phyloP scores from a whole-genome alignment of 2,329 filamentous ascomycete genomes.

The Tothia fuscella region DNA sequence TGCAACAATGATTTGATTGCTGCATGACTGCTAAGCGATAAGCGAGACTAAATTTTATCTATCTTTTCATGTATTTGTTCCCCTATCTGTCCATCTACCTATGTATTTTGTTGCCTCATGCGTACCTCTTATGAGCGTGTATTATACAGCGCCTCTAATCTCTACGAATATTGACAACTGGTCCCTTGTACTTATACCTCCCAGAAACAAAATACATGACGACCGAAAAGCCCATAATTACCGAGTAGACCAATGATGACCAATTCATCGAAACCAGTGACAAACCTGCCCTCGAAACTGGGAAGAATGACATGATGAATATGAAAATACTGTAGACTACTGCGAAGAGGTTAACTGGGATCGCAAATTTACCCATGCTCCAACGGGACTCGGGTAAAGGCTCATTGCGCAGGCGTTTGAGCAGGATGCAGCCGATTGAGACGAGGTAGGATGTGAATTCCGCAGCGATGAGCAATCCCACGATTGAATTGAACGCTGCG shows the following conservation, averaged over 20 bases:
- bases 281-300: slow-evolving; percentile 12
- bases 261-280: slow-evolving; percentile 29
- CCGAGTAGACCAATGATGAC: slow-evolving; percentile 11
- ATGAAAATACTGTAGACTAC: slow-evolving; percentile 21
- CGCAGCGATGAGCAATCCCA: slow-evolving; percentile 27
- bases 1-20: no score
- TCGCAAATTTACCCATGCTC: slow-evolving; percentile 27
- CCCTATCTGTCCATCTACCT: no score
- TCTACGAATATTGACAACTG: slow-evolving; percentile 1
- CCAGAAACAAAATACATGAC: slow-evolving; percentile 5
- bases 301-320: neutral
- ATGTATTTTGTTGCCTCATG: no score
- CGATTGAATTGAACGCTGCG: slow-evolving; percentile 23
- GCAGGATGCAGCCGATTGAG: slow-evolving; percentile 29
- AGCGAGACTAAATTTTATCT: no score
- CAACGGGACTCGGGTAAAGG: slow-evolving; percentile 26
- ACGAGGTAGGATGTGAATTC: slow-evolving; percentile 31
- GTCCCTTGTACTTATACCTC: slow-evolving; percentile 4
- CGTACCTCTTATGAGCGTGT: no score
- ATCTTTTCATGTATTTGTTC: no score
- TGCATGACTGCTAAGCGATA: no score
- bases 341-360: slow-evolving; percentile 26
- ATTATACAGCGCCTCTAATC: no score
- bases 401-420: slow-evolving; percentile 25
- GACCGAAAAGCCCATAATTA: slow-evolving; percentile 5